phyloP scores from a whole-genome alignment of 1,284 basidiomycete species.

The Coriolopsis trogii region DNA sequence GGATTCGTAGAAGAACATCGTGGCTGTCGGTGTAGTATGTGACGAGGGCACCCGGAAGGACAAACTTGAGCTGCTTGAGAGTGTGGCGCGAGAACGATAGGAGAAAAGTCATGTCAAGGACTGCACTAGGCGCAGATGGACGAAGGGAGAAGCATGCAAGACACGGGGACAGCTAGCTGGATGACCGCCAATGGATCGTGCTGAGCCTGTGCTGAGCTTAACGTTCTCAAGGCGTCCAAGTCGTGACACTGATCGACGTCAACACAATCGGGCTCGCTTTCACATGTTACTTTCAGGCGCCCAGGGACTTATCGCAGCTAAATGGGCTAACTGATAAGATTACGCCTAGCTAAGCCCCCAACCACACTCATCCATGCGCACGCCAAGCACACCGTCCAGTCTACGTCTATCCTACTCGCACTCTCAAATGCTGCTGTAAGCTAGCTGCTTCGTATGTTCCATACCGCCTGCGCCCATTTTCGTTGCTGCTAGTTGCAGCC shows the following conservation, averaged over 20 bases:
- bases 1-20: constrained; percentile 49
- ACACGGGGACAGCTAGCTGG: no score
- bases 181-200: no score
- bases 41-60: constrained; percentile 63
- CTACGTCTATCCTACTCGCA: not conserved
- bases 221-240: not conserved
- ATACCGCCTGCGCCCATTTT: no score
- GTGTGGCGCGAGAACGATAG: constrained; percentile 48
- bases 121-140: no score
- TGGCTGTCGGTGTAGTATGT: constrained; percentile 64
- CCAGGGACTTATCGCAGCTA: not conserved
- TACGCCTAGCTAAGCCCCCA: not conserved
- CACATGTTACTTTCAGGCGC: constrained; percentile 6
- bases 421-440: no score
- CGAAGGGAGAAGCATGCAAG: no score
- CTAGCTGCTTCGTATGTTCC: no score
- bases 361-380: not conserved
- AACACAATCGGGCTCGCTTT: not conserved
- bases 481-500: no score
- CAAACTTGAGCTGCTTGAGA: constrained; percentile 69
- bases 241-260: not conserved
- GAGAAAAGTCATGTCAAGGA: constrained; percentile 18
- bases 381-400: not conserved
- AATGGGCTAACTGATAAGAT: not conserved
- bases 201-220: no score